Evolutionary conservation across 129 eudicot genomes (phyloP).

Genomic region (Apium graveolens): DNA sequence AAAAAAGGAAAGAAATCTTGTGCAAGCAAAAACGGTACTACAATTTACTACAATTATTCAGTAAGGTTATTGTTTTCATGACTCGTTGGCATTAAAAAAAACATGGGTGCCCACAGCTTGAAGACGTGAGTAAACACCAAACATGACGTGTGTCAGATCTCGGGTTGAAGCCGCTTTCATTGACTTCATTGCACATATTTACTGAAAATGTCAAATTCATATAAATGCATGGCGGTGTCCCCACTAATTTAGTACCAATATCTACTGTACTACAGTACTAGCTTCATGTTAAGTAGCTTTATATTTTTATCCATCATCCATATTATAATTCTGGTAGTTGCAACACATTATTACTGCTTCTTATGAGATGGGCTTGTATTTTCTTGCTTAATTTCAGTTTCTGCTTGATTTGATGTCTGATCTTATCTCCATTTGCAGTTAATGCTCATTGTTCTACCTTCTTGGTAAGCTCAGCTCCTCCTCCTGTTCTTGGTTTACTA

Average conservation of each 20-base stretch:
- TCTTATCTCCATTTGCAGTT: neutral
- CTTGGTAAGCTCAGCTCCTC: slow-evolving; percentile 4
- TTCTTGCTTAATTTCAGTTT: neutral
- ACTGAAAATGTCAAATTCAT: neutral
- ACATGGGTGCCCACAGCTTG: neutral
- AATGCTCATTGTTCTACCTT: neutral
- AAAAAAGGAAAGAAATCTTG: too few species aligned
- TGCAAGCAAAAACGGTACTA: too few species aligned
- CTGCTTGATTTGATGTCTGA: neutral
- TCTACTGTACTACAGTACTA: neutral
- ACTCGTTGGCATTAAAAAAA: too few species aligned
- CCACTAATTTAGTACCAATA: neutral
- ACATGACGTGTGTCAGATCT: neutral
- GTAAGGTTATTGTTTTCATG: too few species aligned
- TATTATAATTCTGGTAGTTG: neutral
- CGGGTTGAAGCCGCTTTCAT: neutral
- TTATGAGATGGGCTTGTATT: neutral
- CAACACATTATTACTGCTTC: neutral
- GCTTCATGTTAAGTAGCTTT: neutral
- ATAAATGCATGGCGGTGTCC: slow-evolving; percentile 6
- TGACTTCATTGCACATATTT: neutral
- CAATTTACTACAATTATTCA: too few species aligned
- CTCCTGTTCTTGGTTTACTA: neutral
- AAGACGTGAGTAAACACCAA: neutral
- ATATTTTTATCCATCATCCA: neutral